These are phyloP conservation scores for Cynanchum wilfordii DNA, from an alignment of 257 asterid genomes.

Conservation along the genomic window DNA sequence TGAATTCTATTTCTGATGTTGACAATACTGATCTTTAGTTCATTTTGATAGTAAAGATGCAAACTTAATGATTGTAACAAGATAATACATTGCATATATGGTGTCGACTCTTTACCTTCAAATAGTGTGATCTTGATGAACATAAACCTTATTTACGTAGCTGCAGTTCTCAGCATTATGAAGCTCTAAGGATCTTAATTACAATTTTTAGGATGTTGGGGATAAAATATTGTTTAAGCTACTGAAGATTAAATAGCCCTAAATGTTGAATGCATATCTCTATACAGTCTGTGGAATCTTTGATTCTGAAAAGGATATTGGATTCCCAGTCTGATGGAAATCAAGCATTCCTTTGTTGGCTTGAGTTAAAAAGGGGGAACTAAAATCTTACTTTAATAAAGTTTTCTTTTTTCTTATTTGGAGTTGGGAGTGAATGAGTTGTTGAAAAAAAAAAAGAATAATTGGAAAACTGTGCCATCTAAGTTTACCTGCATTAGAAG, in stretches of 20 bases:
- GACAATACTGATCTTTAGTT: background rate
- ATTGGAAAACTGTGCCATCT: background rate
- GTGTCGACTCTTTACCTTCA: background rate
- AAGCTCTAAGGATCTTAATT: background rate
- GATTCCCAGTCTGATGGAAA: background rate
- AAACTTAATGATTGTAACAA: background rate
- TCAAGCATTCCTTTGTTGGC: background rate
- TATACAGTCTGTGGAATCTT: background rate
- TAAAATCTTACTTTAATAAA: background rate
- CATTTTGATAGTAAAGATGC: background rate
- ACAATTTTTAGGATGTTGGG: background rate
- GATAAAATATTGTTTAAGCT: background rate
- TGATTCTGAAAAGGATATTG: background rate
- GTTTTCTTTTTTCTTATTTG: background rate
- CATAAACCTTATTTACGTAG: background rate
- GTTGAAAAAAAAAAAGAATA: background rate
- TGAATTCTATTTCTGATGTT: background rate
- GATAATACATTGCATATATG: background rate
- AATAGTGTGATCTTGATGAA: background rate
- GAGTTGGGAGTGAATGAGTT: background rate
- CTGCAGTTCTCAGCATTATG: background rate
- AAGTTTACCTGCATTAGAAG: background rate
- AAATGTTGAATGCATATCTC: background rate
- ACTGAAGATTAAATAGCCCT: background rate
- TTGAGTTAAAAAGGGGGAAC: background rate